Evolutionary conservation across 495 filamentous ascomycete species (phyloP).

Genomic region (Hyaloscypha finlandica): DNA sequence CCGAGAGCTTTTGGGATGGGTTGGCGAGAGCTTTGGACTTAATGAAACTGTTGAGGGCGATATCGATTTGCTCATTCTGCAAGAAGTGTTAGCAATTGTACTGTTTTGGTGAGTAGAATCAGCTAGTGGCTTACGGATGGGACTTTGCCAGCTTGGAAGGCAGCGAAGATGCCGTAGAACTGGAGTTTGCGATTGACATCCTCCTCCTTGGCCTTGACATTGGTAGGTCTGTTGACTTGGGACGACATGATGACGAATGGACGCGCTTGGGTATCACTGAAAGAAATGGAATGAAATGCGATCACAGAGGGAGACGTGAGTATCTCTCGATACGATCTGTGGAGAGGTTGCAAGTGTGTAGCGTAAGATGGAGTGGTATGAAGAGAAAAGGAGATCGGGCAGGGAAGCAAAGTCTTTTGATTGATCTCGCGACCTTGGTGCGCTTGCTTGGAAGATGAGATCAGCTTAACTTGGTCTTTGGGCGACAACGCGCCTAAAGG

Average conservation of each 20-base stretch:
- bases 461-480: neutral
- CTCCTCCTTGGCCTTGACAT: slow-evolving; percentile 53
- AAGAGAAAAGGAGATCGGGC: neutral
- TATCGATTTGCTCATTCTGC: slow-evolving; percentile 89
- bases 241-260: slow-evolving; percentile 23
- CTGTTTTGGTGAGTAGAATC: neutral
- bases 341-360: neutral
- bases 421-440: neutral
- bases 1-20: slow-evolving; percentile 78
- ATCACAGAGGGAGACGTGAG: neutral
- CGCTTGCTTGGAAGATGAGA: neutral
- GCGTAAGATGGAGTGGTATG: neutral
- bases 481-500: neutral
- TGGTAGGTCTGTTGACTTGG: slow-evolving; percentile 63
- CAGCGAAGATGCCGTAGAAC: slow-evolving; percentile 87
- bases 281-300: slow-evolving; percentile 7
- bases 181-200: slow-evolving; percentile 95
- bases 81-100: neutral
- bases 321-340: neutral
- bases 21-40: slow-evolving; percentile 62
- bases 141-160: slow-evolving; percentile 86
- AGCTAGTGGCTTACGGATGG: slow-evolving; percentile 69
- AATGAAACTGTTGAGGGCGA: slow-evolving; percentile 85
- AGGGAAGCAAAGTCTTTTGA: neutral
- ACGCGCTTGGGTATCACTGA: slow-evolving; percentile 26